Conservation (phyloP, 345 rosid species). For the Cardamine chenopodiifolia region DNA sequence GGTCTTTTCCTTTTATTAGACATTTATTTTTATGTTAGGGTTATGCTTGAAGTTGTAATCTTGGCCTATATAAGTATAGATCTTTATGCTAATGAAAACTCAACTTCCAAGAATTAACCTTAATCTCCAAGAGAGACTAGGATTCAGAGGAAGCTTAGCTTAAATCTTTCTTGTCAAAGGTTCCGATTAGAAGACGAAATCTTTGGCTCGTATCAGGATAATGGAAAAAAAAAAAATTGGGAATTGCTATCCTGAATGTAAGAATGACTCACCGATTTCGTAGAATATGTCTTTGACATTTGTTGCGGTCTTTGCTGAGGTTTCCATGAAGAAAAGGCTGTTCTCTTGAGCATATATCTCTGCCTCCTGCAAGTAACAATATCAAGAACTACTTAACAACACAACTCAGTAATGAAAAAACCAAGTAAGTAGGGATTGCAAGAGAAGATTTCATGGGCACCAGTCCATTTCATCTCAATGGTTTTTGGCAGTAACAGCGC, state of each 20-base stretch:
- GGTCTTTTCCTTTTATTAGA: too few species aligned
- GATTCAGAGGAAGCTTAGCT: too few species aligned
- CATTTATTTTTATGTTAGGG: too few species aligned
- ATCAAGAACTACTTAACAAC: slow-evolving; percentile 25
- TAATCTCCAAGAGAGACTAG: too few species aligned
- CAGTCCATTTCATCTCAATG: background rate
- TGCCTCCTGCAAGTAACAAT: slow-evolving; percentile 68
- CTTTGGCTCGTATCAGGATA: too few species aligned
- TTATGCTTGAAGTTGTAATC: too few species aligned
- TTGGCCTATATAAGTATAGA: too few species aligned
- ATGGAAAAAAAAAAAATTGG: background rate
- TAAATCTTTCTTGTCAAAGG: too few species aligned
- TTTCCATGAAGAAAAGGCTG: slow-evolving; percentile 93
- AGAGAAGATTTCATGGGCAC: background rate
- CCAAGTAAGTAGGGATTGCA: background rate
- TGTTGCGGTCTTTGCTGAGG: slow-evolving; percentile 90
- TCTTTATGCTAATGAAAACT: too few species aligned
- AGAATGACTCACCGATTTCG: slow-evolving; percentile 67
- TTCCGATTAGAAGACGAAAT: too few species aligned
- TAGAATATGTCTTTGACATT: slow-evolving; percentile 90
- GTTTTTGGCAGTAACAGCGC: background rate
- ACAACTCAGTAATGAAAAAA: background rate
- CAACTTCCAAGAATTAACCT: too few species aligned
- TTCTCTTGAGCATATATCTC: slow-evolving; percentile 82
- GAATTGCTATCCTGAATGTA: background rate